Base-by-base conservation (phyloP, 139 green algal species). In the Auxenochlorella protothecoides region DNA sequence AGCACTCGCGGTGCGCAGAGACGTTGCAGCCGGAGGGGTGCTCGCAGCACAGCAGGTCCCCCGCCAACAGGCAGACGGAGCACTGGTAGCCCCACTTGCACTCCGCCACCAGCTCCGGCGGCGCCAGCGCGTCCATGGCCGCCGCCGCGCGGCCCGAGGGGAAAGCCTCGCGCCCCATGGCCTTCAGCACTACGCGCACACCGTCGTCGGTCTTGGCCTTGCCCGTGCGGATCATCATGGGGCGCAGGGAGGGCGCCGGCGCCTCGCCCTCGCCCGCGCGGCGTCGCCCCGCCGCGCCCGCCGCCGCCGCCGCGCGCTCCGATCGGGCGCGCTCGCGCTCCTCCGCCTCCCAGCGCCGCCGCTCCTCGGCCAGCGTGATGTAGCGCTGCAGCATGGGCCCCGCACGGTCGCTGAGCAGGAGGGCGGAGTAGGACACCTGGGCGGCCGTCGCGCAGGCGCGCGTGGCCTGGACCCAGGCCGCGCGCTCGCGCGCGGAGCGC, bases 41-140 rank as follows among this genome's bases (percentile, higher is more conserved):
- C 69, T 84, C 79, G 72, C 79, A 84, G 76, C 79, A 84, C 55
- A 84, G 68, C 62, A 84, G 72, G 72, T 84, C 79, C 7, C 79
- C 79, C 4, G 72, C 72, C 63, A 80, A 68, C 53, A 70, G 57
- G 68, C 79, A 84, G 44, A 80, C 65, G 3, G 68, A 68, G 68
- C 79, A 84, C 15, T 73, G 59, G 72, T 79, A 83, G 65, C 72
- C 73, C 79, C 79, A 84, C n/a, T 72, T 59, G 68, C 78, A 83
- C 10, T 53, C 16, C 4, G 69, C 68, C 13, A 79, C 63, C 66
- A 77, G 65, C 51, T 84, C 72, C 5, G 72, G 62, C 4, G 59
- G 65, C 12, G 73, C 79, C 14, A 75, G 55, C 0, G 68, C 68
- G 56, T 75, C 76, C 52, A 75, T 63, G 4, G 68, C 16, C 15